Base-by-base conservation (phyloP, 208 protist genomes). In the Acanthamoeba pearcei region DNA sequence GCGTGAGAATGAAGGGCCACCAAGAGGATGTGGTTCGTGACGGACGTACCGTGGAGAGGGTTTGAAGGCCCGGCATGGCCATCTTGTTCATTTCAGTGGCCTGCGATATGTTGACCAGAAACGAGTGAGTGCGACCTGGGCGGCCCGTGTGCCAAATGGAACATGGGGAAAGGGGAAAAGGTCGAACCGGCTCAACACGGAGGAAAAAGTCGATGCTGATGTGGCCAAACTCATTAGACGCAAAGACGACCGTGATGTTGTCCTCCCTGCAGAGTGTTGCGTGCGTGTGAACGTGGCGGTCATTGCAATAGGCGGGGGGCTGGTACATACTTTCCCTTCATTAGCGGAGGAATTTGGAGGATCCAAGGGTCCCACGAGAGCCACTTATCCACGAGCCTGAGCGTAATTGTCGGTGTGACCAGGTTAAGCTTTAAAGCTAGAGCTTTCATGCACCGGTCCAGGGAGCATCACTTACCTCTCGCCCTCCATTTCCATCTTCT, bases 351-450 rank as follows among this genome's bases (percentile, higher is more conserved):
- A 35, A 92, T 92, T 49, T 92, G 62, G 27, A 76, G 62, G 62
- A 92, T 92, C 86, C 86, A 92, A 5, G 86, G 86, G 51, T 92
- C 86, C 86, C 86, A 92, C 46, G 86, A 55, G 62, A 92, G 86
- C 66, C 32, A 76, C 38, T 92, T 76, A 35, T 92, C 86, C 22
- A 92, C 86, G 3, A 92, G 13, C 66, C 86, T 92, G 42, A 80
- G 32, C 32, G 19, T 46, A 12, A 46, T 78, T 32, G 19, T 57
- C 17, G 9, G 17, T 57, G 53, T 19, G 12, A 22, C 46, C 46
- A 49, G 46, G 10, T 49, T 49, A 49, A 49, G 46, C 46, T 49
- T 49, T 0, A 10, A 0, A 49, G 46, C 46, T 49, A 49, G 46
- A 49, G 46, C 3, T 49, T 12, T 12, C 46, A 49, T 49, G 46